Conservation (phyloP, 306 rosid species). For the Rosa multiflora region DNA sequence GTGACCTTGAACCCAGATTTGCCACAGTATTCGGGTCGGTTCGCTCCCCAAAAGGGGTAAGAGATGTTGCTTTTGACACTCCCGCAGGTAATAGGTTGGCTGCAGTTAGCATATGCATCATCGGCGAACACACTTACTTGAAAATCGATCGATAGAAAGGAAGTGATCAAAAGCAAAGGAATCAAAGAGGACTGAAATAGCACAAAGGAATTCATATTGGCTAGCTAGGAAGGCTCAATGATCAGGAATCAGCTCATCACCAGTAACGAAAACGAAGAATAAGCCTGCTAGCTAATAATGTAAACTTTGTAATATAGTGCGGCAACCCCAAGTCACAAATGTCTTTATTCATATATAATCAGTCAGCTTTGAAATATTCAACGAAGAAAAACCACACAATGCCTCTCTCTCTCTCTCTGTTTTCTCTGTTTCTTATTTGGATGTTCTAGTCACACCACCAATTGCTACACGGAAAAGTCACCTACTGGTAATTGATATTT, state of each 20-base stretch:
- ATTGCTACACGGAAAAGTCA: not conserved
- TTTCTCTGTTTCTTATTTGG: not conserved
- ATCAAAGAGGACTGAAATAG: not conserved
- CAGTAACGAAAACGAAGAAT: not conserved
- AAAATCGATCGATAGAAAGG: not conserved
- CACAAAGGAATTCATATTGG: not conserved
- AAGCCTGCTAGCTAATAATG: not conserved
- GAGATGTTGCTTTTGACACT: not conserved
- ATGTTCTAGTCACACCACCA: not conserved
- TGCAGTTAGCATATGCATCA: not conserved
- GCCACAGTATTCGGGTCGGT: slow-evolving; percentile 21
- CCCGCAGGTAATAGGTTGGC: not conserved
- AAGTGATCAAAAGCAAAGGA: slow-evolving; percentile 5
- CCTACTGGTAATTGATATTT: not conserved
- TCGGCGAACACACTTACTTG: not conserved
- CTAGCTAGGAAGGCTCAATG: not conserved
- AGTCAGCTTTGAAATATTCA: not conserved
- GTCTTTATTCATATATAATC: not conserved
- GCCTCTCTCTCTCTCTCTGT: not conserved
- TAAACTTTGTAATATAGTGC: not conserved
- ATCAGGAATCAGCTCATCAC: not conserved
- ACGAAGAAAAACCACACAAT: not conserved
- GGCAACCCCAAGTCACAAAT: not conserved
- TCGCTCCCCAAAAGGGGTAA: slow-evolving; percentile 28
- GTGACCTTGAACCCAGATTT: not conserved